Evolutionary conservation across 352 stramenopile species (phyloP).

Genomic region (Thalassiosira pacifica): DNA sequence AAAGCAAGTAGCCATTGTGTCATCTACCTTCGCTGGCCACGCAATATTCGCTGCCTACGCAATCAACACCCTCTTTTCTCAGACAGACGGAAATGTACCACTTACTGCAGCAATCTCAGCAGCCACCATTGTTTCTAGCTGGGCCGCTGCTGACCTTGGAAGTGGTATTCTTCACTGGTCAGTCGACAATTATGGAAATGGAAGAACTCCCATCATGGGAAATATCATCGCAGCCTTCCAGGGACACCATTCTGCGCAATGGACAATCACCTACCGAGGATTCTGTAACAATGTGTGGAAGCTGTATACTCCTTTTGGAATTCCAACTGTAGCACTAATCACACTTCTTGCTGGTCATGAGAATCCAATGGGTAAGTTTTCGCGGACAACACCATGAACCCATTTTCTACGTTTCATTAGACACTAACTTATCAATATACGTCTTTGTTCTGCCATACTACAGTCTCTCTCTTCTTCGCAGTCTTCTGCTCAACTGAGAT

Average conservation of each 20-base stretch:
- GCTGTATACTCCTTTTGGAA: slow-evolving; percentile 84
- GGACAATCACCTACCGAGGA: slow-evolving; percentile 87
- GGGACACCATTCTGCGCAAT: slow-evolving; percentile 86
- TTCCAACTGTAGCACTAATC: slow-evolving; percentile 73
- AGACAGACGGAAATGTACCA: slow-evolving; percentile 58
- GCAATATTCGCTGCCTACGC: slow-evolving; percentile 60
- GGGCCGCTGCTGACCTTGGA: slow-evolving; percentile 82
- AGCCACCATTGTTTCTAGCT: slow-evolving; percentile 63
- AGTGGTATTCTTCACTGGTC: slow-evolving; percentile 85
- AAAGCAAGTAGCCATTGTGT: slow-evolving; percentile 74
- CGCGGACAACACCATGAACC: no score
- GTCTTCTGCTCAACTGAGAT: slow-evolving; percentile 84
- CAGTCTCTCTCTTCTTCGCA: slow-evolving; percentile 76
- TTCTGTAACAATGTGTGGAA: slow-evolving; percentile 89
- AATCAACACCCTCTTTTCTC: slow-evolving; percentile 45
- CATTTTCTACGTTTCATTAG: background rate
- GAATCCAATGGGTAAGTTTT: slow-evolving; percentile 58
- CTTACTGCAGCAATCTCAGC: slow-evolving; percentile 58
- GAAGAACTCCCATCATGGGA: slow-evolving; percentile 84
- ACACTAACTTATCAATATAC: background rate
- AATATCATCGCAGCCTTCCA: slow-evolving; percentile 86
- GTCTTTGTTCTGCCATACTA: slow-evolving; percentile 1
- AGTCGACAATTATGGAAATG: slow-evolving; percentile 88
- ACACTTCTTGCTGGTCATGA: slow-evolving; percentile 56
- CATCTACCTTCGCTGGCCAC: slow-evolving; percentile 71